Evolutionary conservation across 2,329 filamentous ascomycete genomes (phyloP), one percentile per base, ranked within the genome.

Genomic region (Fusarium chaquense): DNA sequence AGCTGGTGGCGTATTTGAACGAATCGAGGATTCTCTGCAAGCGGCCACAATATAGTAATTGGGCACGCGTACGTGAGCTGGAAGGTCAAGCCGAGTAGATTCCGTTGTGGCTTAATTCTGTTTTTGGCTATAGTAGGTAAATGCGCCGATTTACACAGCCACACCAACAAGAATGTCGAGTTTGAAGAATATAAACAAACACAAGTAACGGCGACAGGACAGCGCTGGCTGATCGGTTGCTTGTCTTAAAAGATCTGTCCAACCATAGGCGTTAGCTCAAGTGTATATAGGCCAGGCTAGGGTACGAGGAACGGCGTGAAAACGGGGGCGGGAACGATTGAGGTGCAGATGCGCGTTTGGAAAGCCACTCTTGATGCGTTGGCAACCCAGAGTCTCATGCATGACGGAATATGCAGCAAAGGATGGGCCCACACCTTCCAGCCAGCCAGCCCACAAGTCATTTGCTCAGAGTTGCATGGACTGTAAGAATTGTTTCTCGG

Each of bases 41-140:
- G 81, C 79, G 78, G 78, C 83, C 79, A 70, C 77, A 78, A 80
- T 81, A 82, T 85, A 85, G 85, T 82, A 84, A 86, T 85, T 85
- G 82, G 83, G 82, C 83, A 84, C 85, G 84, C 81, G 85, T 82
- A 80, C 82, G 86, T 89, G 87, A 84, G 87, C 83, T 89, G 87
- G 86, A 87, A 89, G 79, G 78, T 80, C 82, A 41, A 81, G 80
- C 84, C 80, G 85, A 81, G 84, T 83, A 83, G 84, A 84, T 84
- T 83, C 83, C 75, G 80, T 83, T 76, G 81, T 72, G 77, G 77
- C 79, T 79, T 81, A 80, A 79, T 56, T 57, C 59, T 67, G 65
- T 52, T 61, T 46, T 64, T 38, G 47, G 59, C 20, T 33, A 70
- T 77, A 72, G 73, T 79, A 81, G 76, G 22, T 16, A 20, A 43